Percentiles rank a stretch among this genome's conserved stretches.
Evolutionary conservation across 495 filamentous ascomycete genomes (phyloP).

Genomic region (Gamarada debralockiae): DNA sequence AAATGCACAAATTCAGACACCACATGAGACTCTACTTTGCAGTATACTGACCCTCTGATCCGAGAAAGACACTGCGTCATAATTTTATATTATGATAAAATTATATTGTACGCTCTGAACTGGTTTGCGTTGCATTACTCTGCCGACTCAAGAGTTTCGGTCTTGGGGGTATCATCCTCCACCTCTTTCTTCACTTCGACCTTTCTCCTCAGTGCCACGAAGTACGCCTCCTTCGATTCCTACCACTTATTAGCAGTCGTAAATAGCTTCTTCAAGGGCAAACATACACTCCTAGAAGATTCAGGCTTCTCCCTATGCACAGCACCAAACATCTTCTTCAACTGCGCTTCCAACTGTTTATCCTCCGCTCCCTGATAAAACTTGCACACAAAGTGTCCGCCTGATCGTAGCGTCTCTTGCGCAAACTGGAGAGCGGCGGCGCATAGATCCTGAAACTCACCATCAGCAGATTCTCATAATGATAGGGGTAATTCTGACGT

Average conservation of each 20-base stretch:
- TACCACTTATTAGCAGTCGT: slow-evolving; percentile 30
- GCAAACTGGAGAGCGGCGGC: slow-evolving; percentile 77
- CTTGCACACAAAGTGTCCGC: slow-evolving; percentile 93
- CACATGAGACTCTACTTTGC: too few relatives aligned
- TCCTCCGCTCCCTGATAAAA: slow-evolving; percentile 93
- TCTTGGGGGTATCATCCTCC: not conserved
- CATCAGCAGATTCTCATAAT: not conserved
- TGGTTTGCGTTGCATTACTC: too few relatives aligned
- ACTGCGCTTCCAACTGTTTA: slow-evolving; percentile 63
- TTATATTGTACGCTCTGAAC: too few relatives aligned
- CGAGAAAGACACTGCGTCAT: too few relatives aligned
- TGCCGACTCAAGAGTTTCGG: too few relatives aligned
- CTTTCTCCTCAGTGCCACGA: slow-evolving; percentile 69
- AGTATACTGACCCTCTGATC: too few relatives aligned
- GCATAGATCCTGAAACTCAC: slow-evolving; percentile 70
- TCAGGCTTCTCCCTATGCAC: slow-evolving; percentile 87
- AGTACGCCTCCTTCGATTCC: slow-evolving; percentile 90
- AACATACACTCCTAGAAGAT: slow-evolving; percentile 76
- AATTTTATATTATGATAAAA: too few relatives aligned
- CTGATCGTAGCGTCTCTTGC: slow-evolving; percentile 73
- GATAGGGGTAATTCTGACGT: slow-evolving; percentile 26
- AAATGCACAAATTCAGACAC: too few relatives aligned
- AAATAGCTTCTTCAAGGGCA: slow-evolving; percentile 1
- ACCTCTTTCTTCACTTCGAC: slow-evolving; percentile 20
- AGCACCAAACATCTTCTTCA: slow-evolving; percentile 70